Conservation (phyloP, 2,329 filamentous ascomycete species). For the Bipolaris gigantea region DNA sequence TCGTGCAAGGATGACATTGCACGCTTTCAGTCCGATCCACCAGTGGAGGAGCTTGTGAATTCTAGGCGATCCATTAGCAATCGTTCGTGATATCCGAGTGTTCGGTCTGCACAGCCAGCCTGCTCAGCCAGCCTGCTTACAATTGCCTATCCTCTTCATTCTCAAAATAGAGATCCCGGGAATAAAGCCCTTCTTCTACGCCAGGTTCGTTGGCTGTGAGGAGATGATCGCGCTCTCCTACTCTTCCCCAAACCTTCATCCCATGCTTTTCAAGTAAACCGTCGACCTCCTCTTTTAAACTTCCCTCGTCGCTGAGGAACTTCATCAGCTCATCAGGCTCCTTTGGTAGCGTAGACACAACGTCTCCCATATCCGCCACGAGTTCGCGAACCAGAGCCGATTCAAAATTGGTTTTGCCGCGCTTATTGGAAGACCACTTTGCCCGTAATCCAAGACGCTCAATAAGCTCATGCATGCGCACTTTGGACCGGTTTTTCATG, state of each 20-base stretch:
- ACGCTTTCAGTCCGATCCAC: constrained; percentile 44
- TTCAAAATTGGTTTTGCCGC: constrained; percentile 44
- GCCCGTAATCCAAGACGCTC: constrained; percentile 40
- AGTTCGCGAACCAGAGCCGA: constrained; percentile 39
- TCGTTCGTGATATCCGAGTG: neutral
- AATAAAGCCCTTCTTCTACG: constrained; percentile 37
- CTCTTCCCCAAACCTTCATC: constrained; percentile 36
- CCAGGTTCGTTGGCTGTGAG: constrained; percentile 38
- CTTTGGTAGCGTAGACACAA: constrained; percentile 38
- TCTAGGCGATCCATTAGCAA: constrained; percentile 21
- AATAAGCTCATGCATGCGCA: constrained; percentile 44
- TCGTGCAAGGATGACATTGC: constrained; percentile 42
- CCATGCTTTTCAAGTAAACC: constrained; percentile 38
- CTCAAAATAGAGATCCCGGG: constrained; percentile 38
- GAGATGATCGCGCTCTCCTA: constrained; percentile 37
- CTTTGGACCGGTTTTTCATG: constrained; percentile 41
- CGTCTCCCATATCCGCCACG: constrained; percentile 40
- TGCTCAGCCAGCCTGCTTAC: constrained; percentile 33
- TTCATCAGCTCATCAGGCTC: constrained; percentile 38
- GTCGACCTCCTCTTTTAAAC: constrained; percentile 36
- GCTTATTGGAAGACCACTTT: constrained; percentile 45
- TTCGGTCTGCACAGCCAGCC: neutral
- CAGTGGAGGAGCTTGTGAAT: constrained; percentile 41
- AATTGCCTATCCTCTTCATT: constrained; percentile 35
- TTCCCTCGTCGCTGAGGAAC: constrained; percentile 33